Evolutionary conservation across 331 rosid species (phyloP).

Genomic region (Rhamnella rubrinervis): DNA sequence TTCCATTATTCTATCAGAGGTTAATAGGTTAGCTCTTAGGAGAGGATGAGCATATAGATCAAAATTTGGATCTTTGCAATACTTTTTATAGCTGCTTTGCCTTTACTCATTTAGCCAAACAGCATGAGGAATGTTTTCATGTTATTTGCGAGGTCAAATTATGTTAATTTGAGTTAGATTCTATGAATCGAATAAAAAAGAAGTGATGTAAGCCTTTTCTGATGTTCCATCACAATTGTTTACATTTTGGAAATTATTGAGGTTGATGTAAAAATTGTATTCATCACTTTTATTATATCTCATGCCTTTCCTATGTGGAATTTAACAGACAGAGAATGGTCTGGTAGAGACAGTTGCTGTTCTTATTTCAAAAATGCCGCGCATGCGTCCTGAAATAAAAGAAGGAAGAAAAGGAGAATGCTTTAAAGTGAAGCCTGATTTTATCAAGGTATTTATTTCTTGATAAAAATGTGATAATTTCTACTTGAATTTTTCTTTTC

Average conservation of each 20-base stretch:
- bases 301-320: conserved; percentile 21
- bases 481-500: conserved; percentile 14
- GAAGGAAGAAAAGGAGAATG: conserved; percentile 74
- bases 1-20: too few species aligned
- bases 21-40: too few species aligned
- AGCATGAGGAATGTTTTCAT: too few species aligned
- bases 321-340: conserved; percentile 81
- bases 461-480: conserved; percentile 2
- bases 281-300: conserved; percentile 18
- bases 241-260: conserved; percentile 10
- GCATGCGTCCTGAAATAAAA: conserved; percentile 61
- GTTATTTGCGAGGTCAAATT: neutral
- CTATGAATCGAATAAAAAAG: neutral
- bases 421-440: conserved; percentile 81
- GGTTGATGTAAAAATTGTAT: conserved; percentile 17
- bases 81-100: neutral
- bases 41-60: neutral
- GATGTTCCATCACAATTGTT: neutral
- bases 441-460: conserved; percentile 57
- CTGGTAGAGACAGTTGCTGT: conserved; percentile 88
- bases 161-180: neutral
- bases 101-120: neutral
- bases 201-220: neutral
- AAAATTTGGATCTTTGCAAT: neutral
- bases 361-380: conserved; percentile 88